These are phyloP conservation scores for Syzygium malaccense DNA, from an alignment of 441 rosid species.

Conservation along the genomic window DNA sequence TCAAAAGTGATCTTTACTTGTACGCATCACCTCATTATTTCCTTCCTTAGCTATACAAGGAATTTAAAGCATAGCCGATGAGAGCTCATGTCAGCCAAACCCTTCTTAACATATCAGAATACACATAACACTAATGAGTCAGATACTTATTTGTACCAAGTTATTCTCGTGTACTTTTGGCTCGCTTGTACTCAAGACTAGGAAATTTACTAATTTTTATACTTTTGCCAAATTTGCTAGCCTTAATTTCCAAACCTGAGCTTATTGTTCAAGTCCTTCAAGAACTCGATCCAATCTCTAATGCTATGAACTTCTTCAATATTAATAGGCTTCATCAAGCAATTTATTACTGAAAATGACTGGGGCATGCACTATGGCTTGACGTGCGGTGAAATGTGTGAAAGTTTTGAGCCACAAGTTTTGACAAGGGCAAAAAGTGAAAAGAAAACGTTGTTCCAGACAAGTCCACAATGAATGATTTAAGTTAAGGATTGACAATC, in stretches of 20 bases:
- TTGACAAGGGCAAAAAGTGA: no score
- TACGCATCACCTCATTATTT: neutral
- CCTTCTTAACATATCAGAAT: neutral
- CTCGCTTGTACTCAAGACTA: neutral
- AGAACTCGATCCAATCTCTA: neutral
- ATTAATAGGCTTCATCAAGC: neutral
- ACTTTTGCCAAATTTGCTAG: neutral
- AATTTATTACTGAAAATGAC: neutral
- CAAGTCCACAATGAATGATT: no score
- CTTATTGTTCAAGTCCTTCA: neutral
- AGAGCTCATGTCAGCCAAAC: neutral
- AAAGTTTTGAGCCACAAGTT: neutral
- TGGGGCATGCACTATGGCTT: neutral
- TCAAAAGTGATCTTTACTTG: neutral
- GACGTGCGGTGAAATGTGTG: neutral
- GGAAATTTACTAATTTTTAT: neutral
- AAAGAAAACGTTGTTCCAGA: no score
- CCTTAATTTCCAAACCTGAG: neutral
- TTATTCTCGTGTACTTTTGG: neutral
- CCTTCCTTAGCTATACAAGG: neutral
- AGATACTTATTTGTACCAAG: neutral
- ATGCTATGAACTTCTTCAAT: neutral
- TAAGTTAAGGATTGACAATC: no score
- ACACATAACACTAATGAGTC: neutral
- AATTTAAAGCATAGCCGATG: neutral